Conservation (phyloP, 306 rosid species). For the Cucumis sativus region Cucumber_9930_V3 NC_026655.2:5665001-5665500, state of each 20-base stretch:
- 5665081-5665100: no score
- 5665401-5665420: conserved; percentile 15
- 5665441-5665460: conserved; percentile 24
- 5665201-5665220: no score
- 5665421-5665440: conserved; percentile 14
- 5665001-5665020: no score
- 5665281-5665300: neutral
- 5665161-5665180: no score
- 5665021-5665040: no score
- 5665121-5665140: no score
- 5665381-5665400: conserved; percentile 23
- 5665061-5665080: no score
- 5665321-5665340: neutral
- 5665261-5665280: neutral
- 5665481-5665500: conserved; percentile 21
- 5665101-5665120: no score
- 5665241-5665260: neutral
- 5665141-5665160: no score
- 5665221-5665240: neutral
- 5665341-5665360: conserved; percentile 23
- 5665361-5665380: conserved; percentile 24
- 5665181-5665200: no score
- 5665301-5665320: neutral
- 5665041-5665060: no score
- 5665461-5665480: conserved; percentile 28